A percentile compares a stretch with the other conserved stretches of the same genome.
Evolutionary conservation across 1,139 yeast species (phyloP).

Genomic region (Suhomyces yuchorum): DNA sequence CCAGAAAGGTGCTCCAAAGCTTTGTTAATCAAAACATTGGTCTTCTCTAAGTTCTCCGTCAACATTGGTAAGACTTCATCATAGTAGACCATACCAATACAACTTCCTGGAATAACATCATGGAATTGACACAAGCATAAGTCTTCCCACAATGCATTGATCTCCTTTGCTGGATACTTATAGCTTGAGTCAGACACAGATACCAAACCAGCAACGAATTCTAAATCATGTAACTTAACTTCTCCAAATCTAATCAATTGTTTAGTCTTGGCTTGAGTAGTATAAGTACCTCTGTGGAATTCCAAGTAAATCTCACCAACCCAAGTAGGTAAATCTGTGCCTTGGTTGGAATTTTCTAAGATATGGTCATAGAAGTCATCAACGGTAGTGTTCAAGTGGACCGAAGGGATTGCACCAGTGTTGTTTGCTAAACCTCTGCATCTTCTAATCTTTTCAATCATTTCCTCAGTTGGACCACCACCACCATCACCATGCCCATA

Average conservation of each 20-base stretch:
- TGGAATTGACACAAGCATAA: slow-evolving; percentile 91
- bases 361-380: slow-evolving; percentile 77
- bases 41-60: slow-evolving; percentile 53
- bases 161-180: slow-evolving; percentile 67
- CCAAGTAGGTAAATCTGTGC: slow-evolving; percentile 79
- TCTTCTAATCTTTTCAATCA: slow-evolving; percentile 89
- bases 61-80: slow-evolving; percentile 90
- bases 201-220: slow-evolving; percentile 75
- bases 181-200: slow-evolving; percentile 57
- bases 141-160: slow-evolving; percentile 82
- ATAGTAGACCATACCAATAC: slow-evolving; percentile 90
- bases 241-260: slow-evolving; percentile 80
- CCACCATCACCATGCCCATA: slow-evolving; percentile 98
- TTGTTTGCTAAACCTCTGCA: slow-evolving; percentile 85
- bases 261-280: slow-evolving; percentile 87
- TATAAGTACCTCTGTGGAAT: slow-evolving; percentile 95
- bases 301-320: slow-evolving; percentile 91
- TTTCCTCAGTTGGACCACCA: slow-evolving; percentile 94
- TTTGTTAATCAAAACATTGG: slow-evolving; percentile 52
- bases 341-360: slow-evolving; percentile 62
- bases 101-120: slow-evolving; percentile 94
- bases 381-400: slow-evolving; percentile 74
- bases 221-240: slow-evolving; percentile 79
- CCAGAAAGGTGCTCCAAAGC: slow-evolving; percentile 39
- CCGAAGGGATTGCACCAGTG: slow-evolving; percentile 78